phyloP scores from a whole-genome alignment of 2,329 filamentous ascomycete genomes.

The Ophiosphaerella narmari region DNA sequence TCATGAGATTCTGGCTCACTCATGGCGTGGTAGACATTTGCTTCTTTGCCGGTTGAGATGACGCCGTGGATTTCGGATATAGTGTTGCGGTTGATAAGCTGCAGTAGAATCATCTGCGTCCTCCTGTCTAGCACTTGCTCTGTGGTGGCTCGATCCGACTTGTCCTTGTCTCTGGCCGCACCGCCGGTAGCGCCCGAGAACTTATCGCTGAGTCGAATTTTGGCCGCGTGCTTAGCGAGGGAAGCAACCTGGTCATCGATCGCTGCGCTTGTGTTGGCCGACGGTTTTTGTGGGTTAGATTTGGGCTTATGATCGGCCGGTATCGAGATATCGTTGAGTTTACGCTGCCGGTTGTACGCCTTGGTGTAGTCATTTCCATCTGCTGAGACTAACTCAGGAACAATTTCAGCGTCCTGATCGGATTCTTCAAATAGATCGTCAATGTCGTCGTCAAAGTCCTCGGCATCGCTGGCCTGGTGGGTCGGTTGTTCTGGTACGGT shows the following conservation, averaged over 20 bases:
- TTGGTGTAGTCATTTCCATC: constrained; percentile 76
- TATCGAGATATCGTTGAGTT: constrained; percentile 61
- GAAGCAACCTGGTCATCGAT: constrained; percentile 87
- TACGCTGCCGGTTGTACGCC: constrained; percentile 83
- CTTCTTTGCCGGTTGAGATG: constrained; percentile 95
- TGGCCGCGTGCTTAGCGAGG: constrained; percentile 82
- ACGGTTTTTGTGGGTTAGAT: constrained; percentile 71
- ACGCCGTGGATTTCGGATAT: constrained; percentile 93
- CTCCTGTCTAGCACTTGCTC: constrained; percentile 94
- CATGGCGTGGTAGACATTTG: constrained; percentile 94
- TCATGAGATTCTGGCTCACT: constrained; percentile 58
- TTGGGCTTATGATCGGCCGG: constrained; percentile 64
- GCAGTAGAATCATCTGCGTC: constrained; percentile 91
- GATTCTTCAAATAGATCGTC: constrained; percentile 63
- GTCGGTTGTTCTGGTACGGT: constrained; percentile 4
- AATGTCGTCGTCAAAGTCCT: constrained; percentile 64
- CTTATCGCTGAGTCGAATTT: constrained; percentile 75
- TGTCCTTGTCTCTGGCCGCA: constrained; percentile 68
- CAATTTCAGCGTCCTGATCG: constrained; percentile 55
- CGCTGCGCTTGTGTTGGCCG: constrained; percentile 76
- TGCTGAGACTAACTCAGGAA: constrained; percentile 60
- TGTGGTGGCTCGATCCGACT: constrained; percentile 88
- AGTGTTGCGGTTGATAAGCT: constrained; percentile 91
- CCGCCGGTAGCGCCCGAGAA: constrained; percentile 58
- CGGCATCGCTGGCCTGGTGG: constrained; percentile 10